A percentile compares a stretch with the other conserved stretches of the same genome.
These are phyloP conservation scores for Suhomyces atakaporum DNA, from an alignment of 1,139 yeast genomes.

Conservation along the genomic window DNA sequence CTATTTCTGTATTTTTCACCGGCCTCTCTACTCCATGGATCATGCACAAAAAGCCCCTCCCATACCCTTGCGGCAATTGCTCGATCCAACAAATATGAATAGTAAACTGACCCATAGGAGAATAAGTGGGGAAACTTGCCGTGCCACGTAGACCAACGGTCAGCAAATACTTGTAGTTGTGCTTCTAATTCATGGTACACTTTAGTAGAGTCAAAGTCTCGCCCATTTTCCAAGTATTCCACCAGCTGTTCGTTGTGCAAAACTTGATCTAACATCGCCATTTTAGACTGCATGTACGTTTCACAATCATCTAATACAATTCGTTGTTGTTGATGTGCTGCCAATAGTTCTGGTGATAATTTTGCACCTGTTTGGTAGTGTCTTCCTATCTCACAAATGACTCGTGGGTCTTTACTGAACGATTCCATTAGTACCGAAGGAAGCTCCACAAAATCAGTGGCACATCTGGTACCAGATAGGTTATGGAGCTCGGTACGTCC, in stretches of 20 bases:
- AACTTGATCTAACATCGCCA: constrained; percentile 86
- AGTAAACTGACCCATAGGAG: constrained; percentile 93
- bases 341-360: constrained; percentile 52
- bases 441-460: constrained; percentile 93
- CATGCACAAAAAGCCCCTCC: constrained; percentile 64
- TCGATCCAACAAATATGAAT: constrained; percentile 87
- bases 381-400: constrained; percentile 68
- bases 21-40: constrained; percentile 70
- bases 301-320: constrained; percentile 68
- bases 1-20: constrained; percentile 75
- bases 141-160: constrained; percentile 79
- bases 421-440: constrained; percentile 96
- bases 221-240: constrained; percentile 20
- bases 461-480: constrained; percentile 92
- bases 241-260: constrained; percentile 56
- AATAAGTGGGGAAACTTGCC: constrained; percentile 92
- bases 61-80: constrained; percentile 90
- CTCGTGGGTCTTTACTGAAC: constrained; percentile 81
- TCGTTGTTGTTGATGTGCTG: constrained; percentile 53
- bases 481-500: constrained; percentile 90
- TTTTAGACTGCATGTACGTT: constrained; percentile 81
- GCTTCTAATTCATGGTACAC: constrained; percentile 69
- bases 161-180: constrained; percentile 57
- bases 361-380: constrained; percentile 72
- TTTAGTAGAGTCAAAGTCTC: constrained; percentile 45